These are phyloP conservation scores for Picochlorum sp. DNA, from an alignment of 139 green algal species.

Conservation along the genomic window DNA sequence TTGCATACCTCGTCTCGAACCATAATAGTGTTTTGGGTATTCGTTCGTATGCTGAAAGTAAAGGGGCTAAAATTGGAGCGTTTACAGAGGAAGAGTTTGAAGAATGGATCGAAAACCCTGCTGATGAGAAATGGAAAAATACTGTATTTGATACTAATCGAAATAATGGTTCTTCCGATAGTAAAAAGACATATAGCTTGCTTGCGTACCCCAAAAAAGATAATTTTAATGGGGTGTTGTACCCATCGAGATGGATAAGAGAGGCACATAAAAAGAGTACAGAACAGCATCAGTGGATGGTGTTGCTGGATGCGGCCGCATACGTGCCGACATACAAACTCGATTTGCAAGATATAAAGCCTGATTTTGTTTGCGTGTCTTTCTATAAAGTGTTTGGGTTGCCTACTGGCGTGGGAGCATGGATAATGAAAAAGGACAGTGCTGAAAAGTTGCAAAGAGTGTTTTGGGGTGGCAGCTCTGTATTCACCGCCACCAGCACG, in stretches of 20 bases:
- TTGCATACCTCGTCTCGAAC: constrained; percentile 51
- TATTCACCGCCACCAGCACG: constrained; percentile 39
- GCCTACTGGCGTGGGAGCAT: constrained; percentile 66
- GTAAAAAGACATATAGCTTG: constrained; percentile 22
- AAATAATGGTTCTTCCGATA: constrained; percentile 25
- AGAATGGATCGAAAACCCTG: not conserved
- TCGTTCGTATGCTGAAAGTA: constrained; percentile 37
- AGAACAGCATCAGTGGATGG: constrained; percentile 30
- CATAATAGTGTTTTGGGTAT: constrained; percentile 83
- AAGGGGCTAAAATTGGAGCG: constrained; percentile 2
- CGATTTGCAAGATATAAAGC: constrained; percentile 45
- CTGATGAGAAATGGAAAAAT: constrained; percentile 1
- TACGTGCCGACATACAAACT: constrained; percentile 52
- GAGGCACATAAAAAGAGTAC: constrained; percentile 12
- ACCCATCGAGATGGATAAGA: constrained; percentile 13
- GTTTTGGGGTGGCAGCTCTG: constrained; percentile 80
- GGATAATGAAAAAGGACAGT: constrained; percentile 49
- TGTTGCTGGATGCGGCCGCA: constrained; percentile 86
- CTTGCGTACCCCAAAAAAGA: constrained; percentile 70
- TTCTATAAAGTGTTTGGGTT: constrained; percentile 92
- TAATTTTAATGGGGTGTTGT: constrained; percentile 71
- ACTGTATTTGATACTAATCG: constrained; percentile 5
- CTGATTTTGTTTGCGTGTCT: constrained; percentile 79
- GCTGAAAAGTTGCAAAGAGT: constrained; percentile 39
- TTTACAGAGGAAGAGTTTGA: not conserved